Conservation (phyloP, 176 grass and related monocot species). For the Alopecurus myosuroides region DNA sequence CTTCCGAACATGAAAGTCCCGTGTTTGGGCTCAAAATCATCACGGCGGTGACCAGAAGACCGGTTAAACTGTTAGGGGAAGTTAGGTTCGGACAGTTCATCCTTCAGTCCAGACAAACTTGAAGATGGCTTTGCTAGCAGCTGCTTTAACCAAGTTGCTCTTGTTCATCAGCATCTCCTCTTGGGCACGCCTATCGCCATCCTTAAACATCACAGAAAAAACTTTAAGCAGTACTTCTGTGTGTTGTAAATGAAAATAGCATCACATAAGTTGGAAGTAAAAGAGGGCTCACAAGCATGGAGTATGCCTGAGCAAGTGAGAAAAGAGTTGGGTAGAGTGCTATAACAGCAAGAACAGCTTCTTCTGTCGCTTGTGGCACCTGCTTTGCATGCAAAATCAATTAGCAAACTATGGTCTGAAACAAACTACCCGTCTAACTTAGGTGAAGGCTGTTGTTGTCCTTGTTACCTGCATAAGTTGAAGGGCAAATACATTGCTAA, state of each 20-base stretch:
- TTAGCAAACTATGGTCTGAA: neutral
- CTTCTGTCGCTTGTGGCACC: constrained; percentile 84
- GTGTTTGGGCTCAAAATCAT: neutral
- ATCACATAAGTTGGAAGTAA: neutral
- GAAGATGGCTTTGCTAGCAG: constrained; percentile 72
- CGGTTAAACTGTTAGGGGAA: neutral
- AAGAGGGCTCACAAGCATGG: constrained; percentile 38
- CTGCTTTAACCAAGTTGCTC: constrained; percentile 33
- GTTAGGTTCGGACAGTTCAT: neutral
- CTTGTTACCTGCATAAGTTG: constrained; percentile 98
- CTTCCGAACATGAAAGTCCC: neutral
- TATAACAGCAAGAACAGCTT: constrained; percentile 53
- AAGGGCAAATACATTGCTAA: constrained; percentile 74
- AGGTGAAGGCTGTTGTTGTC: neutral
- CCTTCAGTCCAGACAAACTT: constrained; percentile 48
- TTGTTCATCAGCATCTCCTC: constrained; percentile 70
- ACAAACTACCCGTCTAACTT: neutral
- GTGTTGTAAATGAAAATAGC: constrained; percentile 1
- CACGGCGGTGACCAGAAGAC: neutral
- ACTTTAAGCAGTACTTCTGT: no score
- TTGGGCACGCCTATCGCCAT: constrained; percentile 52
- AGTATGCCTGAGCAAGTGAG: constrained; percentile 62
- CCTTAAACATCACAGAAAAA: constrained; percentile 50
- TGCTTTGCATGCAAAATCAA: constrained; percentile 15
- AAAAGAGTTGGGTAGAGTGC: constrained; percentile 56